Percentiles rank a stretch among this genome's conserved stretches.
phyloP scores from a whole-genome alignment of 768 basidiomycete genomes.

The Rhodotorula babjevae region DNA sequence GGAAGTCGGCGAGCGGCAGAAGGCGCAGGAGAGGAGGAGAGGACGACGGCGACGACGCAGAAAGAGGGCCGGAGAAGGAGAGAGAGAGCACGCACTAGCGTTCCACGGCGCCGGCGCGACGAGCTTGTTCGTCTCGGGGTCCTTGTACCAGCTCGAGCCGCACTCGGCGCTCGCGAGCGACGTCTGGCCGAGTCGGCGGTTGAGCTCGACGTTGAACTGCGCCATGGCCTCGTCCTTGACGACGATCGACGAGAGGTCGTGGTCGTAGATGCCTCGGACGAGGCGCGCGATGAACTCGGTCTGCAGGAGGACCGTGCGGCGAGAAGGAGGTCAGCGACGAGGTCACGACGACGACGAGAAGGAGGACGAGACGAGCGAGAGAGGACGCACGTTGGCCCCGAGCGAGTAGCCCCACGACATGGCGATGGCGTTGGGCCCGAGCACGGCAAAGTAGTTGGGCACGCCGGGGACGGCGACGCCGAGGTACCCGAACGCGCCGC shows the following conservation, averaged over 20 bases:
- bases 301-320: background rate
- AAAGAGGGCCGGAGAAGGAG: too few species aligned
- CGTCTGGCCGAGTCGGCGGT: constrained; percentile 10
- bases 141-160: constrained; percentile 30
- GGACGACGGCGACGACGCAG: too few species aligned
- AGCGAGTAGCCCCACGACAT: constrained; percentile 32
- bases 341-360: background rate
- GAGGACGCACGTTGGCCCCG: constrained; percentile 12
- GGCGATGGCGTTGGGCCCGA: constrained; percentile 36
- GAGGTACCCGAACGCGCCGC: constrained; percentile 28
- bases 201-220: constrained; percentile 23
- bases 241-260: constrained; percentile 27
- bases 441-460: constrained; percentile 32
- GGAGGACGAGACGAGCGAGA: background rate
- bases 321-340: too few species aligned
- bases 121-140: constrained; percentile 16
- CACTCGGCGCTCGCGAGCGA: background rate
- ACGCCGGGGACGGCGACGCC: constrained; percentile 20
- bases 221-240: constrained; percentile 10
- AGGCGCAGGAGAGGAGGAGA: too few species aligned
- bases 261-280: constrained; percentile 17
- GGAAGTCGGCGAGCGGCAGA: background rate
- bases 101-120: constrained; percentile 30
- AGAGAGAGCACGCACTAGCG: constrained; percentile 15
- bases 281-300: constrained; percentile 22